Base-by-base conservation (phyloP, 805 yeast genomes). In the Pichia californica region DNA sequence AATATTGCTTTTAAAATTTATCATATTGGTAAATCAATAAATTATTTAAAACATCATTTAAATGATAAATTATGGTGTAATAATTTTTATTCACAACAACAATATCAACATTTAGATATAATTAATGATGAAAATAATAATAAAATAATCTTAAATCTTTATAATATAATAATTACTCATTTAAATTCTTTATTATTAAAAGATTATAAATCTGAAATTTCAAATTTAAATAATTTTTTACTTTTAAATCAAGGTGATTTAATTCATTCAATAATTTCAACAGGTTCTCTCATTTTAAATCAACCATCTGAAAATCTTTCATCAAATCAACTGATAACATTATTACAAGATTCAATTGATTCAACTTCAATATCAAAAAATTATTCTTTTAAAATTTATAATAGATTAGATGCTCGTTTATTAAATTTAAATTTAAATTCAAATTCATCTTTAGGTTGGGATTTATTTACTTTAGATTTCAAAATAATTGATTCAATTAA, bases 401-500 rank as follows among this genome's bases (percentile, higher is more conserved):
- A 72, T 35, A 63, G 85, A 40, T 58, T 91, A 11, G 98, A 93
- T 67, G 96, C 96, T 0, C 69, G 96, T 36, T 70, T 89, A 19
- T 68, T 89, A 38, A 88, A 83, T 46, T 64, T 83, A 38, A 81
- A 81, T 4, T 68, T 89, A 38, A 88, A 83, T 46, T 64, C 82
- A 38, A 81, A 81, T 4, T 86, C 41, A 52, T 79, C 48, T 25
- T 63, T 77, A 40, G 96, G 96, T 1, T 89, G 96, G 96, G 95
- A 89, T 57, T 88, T 85, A 2, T 89, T 91, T 59, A 87, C 96
- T 0, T 65, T 89, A 30, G 97, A 88, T 56, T 93, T 85, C 59
- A 67, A 74, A 42, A 58, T 75, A 5, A 61, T 57, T 16, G 52
- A 68, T 13, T 84, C 84, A 1, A 58, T 83, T 34, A 69, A 77